Evolutionary conservation across 2,329 filamentous ascomycete species (phyloP), one percentile per base, ranked within the genome.

Genomic region (Didymella exigua): DNA sequence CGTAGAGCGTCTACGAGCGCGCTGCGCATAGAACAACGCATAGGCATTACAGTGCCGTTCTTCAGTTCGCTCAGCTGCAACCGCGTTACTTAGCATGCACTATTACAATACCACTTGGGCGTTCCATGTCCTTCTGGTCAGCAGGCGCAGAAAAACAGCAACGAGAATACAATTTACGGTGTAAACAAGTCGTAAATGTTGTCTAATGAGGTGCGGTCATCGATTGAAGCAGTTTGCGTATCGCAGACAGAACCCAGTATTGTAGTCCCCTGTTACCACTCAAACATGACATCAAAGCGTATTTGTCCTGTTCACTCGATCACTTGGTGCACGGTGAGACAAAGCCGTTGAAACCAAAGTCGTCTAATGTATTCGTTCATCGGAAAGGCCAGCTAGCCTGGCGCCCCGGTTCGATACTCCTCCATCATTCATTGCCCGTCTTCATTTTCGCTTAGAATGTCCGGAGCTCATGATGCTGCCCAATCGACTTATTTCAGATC

Each of bases 351-450:
- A 50, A 34, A 50, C 41, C 36, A 53, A 38, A 58, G 30, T 56
- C 54, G 60, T 71, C 66, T 71, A 70, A 61, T 55, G 67, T 63
- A 55, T 62, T 65, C 63, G 61, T 65, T 68, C 61, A 57, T 63
- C 48, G 61, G 64, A 62, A 59, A 62, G 65, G 64, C 69, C 65
- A 62, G 70, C 71, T 73, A 73, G 33, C 67, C 70, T 65, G 60
- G 67, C 68, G 63, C 56, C 60, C 58, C 63, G 58, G 49, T 54
- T 61, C 54, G 55, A 65, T 60, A 61, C 61, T 38, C 44, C 41
- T 61, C 66, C 56, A 56, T 56, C 58, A 54, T 56, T 65, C 62
- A 44, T 61, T 52, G 48, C 58, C 58, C 58, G 46, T 64, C 54
- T 60, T 58, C 58, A 47, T 67, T 67, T 66, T 67, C 60, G 58